Conservation (phyloP, 768 basidiomycete species). For the Sporobolomyces phaffii region DNA sequence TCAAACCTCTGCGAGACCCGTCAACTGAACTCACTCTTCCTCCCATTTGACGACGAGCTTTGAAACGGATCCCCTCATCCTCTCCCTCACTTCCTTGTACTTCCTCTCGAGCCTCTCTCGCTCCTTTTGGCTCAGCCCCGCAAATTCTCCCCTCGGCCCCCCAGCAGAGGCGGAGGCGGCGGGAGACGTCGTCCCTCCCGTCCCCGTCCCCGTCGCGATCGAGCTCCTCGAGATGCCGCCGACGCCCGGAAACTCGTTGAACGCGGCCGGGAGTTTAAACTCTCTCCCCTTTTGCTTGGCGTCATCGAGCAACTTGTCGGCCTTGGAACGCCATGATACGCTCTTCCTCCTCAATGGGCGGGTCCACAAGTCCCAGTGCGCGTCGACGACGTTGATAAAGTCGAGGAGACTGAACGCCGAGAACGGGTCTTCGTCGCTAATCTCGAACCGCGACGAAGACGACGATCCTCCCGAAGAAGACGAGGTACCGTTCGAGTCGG, state of each 20-base stretch:
- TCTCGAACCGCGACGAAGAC: constrained; percentile 18
- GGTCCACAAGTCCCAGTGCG: constrained; percentile 38
- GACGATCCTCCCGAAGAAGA: too few relatives aligned
- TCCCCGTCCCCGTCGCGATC: neutral
- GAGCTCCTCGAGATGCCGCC: neutral
- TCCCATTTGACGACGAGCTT: constrained; percentile 77
- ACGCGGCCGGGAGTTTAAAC: constrained; percentile 13
- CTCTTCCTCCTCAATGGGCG: constrained; percentile 28
- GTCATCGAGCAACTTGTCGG: constrained; percentile 32
- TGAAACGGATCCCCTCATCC: constrained; percentile 21
- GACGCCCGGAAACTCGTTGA: constrained; percentile 25
- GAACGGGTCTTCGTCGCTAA: constrained; percentile 33
- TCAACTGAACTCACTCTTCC: constrained; percentile 56
- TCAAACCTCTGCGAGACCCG: too few relatives aligned
- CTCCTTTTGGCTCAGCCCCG: constrained; percentile 16
- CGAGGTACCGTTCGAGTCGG: neutral
- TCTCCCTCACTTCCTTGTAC: constrained; percentile 25
- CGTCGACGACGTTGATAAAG: constrained; percentile 38
- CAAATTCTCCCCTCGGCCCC: neutral
- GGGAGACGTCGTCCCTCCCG: neutral
- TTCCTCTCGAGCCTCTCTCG: constrained; percentile 30
- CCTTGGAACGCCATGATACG: constrained; percentile 21
- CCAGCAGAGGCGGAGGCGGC: neutral
- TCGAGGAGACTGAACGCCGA: constrained; percentile 35
- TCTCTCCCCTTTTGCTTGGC: constrained; percentile 16